phyloP scores from a whole-genome alignment of 192 early-diverging fungal species.

The Backusella mclennaniae region DNA sequence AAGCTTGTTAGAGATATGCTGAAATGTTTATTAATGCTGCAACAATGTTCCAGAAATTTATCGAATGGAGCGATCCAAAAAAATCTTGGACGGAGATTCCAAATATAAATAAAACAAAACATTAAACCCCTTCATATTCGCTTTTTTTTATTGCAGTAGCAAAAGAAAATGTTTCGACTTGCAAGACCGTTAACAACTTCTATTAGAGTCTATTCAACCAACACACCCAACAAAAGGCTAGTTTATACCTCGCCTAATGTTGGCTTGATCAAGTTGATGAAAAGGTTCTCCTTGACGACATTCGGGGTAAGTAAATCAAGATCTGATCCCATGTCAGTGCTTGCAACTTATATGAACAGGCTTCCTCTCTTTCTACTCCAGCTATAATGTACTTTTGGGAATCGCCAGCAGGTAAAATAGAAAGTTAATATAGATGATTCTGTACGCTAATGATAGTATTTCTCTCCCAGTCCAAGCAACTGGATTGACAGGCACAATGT shows the following conservation, averaged over 20 bases:
- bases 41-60: no score
- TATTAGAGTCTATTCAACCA: neutral
- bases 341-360: conserved; percentile 2
- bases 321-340: neutral
- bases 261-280: conserved; percentile 22
- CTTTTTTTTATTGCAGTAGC: neutral
- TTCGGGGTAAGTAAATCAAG: conserved; percentile 25
- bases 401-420: conserved; percentile 30
- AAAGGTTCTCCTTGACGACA: conserved; percentile 33
- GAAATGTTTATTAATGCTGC: no score
- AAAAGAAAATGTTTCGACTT: neutral
- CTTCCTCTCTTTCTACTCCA: conserved; percentile 28
- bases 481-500: conserved; percentile 31
- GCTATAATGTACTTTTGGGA: conserved; percentile 36
- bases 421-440: neutral
- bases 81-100: neutral
- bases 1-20: no score
- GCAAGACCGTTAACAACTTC: neutral
- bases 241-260: conserved; percentile 36
- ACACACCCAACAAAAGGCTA: conserved; percentile 6
- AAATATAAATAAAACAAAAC: neutral
- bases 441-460: no score
- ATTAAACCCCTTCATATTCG: neutral
- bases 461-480: conserved; percentile 31
- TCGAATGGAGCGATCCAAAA: no score